A percentile compares a stretch with the other conserved stretches of the same genome.
Evolutionary conservation across 169 alveolate species (phyloP).

Genomic region (Plasmodium relictum): DNA sequence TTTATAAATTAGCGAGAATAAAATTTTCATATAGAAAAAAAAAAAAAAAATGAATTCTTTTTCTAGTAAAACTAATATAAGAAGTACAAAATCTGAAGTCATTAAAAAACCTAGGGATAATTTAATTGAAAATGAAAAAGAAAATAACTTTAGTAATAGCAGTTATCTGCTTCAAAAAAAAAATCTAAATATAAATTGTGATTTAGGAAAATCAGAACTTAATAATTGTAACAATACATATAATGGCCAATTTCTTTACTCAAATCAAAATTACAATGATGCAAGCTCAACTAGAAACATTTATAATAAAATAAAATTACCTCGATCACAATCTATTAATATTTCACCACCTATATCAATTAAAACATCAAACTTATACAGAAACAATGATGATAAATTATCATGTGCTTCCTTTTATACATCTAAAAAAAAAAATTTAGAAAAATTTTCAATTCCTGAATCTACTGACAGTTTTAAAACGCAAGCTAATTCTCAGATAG

Average conservation of each 20-base stretch:
- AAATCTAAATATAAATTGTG: not conserved
- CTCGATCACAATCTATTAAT: conserved; percentile 59
- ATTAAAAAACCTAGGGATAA: conserved; percentile 12
- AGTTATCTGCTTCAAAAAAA: not conserved
- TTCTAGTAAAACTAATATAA: conserved; percentile 35
- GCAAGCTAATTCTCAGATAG: conserved; percentile 65
- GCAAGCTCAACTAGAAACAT: conserved; percentile 40
- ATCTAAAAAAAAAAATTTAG: conserved; percentile 13
- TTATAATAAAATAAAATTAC: conserved; percentile 29
- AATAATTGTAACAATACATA: not conserved
- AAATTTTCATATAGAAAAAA: not conserved
- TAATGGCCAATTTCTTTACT: conserved; percentile 13
- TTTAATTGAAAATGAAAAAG: not conserved
- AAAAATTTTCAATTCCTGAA: conserved; percentile 26
- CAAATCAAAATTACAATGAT: conserved; percentile 28
- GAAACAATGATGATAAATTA: conserved; percentile 46
- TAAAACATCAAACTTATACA: conserved; percentile 45
- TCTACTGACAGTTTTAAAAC: conserved; percentile 59
- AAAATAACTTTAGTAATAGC: conserved; percentile 1
- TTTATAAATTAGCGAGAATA: no score
- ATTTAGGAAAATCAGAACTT: no score
- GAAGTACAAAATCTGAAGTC: conserved; percentile 76
- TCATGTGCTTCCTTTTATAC: conserved; percentile 17
- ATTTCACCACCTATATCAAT: conserved; percentile 13
- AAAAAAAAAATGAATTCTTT: conserved; percentile 54